Evolutionary conservation across 2,329 filamentous ascomycete genomes (phyloP), one percentile per base, ranked within the genome.

Genomic region (Penicillium brevicompactum): DNA sequence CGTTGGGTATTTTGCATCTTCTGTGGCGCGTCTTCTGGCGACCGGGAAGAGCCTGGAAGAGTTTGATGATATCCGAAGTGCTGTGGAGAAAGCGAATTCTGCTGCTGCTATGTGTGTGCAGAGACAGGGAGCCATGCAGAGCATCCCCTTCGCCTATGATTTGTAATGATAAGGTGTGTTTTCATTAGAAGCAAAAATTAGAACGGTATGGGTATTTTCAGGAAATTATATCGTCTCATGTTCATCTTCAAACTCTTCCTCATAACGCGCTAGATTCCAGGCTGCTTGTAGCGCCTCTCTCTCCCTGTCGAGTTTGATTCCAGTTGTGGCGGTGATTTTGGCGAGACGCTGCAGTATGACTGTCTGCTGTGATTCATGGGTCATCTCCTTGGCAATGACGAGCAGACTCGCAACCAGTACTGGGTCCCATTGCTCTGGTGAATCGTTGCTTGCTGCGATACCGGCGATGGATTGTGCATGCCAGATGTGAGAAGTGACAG

Each of bases 401-500:
- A 67, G 54, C 24, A 67, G 44, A 27, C 61, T 53, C 1, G 61
- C 59, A 16, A 67, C 53, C 0, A 67, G 43, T n/a, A 67, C 55
- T 4, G 64, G 63, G 24, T 67, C 64, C 60, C 63, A 67, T 46
- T 67, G 65, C 32, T 67, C 62, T 0, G 54, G 54, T 1, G 63
- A 64, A 8, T 67, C 65, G 49, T 67, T 67, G n/a, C 62, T 65
- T 9, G 59, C 55, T 5, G 59, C 58, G 5, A 67, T 64, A 3
- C 65, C 65, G 4, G 62, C 61, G 4, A 67, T 67, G 0, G 63
- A 60, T 30, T 67, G 65, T 2, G 64, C 65, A 48, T 67, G 64
- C 65, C 65, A 67, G 32, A 67, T 66, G 24, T 64, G 58, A 8
- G 65, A 67, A 0, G 64, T 62, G 14, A 66, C 61, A 13, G 58